Percentiles rank a stretch among this genome's conserved stretches.
Evolutionary conservation across 2,329 filamentous ascomycete genomes (phyloP).

Genomic region (Aspergillus phoenicis): DNA sequence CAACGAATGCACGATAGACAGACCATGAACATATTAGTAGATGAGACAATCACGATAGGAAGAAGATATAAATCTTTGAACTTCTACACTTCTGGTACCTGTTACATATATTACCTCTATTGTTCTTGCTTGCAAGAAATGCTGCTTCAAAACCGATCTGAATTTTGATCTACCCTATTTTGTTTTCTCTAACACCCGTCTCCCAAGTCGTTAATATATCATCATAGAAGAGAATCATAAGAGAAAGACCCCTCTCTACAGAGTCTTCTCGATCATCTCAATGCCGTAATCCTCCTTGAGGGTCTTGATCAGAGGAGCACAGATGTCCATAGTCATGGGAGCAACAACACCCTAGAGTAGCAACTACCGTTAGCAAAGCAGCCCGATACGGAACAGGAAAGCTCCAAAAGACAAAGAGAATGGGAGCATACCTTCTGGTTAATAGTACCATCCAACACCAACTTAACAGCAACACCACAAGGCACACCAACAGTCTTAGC

Average conservation of each 20-base stretch:
- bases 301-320: conserved; percentile 73
- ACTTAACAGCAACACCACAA: conserved; percentile 73
- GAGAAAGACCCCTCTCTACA: conserved; percentile 29
- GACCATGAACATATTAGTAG: conserved; percentile 14
- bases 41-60: neutral
- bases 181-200: neutral
- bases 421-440: conserved; percentile 54
- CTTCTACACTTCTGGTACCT: neutral
- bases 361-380: neutral
- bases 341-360: conserved; percentile 66
- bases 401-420: too few species aligned
- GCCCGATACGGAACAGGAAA: too few species aligned
- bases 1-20: conserved; percentile 30
- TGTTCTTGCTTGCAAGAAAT: neutral
- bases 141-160: neutral
- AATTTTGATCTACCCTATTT: neutral
- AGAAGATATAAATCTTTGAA: neutral
- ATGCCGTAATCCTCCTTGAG: conserved; percentile 76
- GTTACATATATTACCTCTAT: neutral
- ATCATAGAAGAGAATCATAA: neutral
- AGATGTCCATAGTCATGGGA: conserved; percentile 72
- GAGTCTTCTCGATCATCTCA: conserved; percentile 68
- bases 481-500: conserved; percentile 78
- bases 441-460: conserved; percentile 75
- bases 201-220: conserved; percentile 4